phyloP scores from a whole-genome alignment of 2,329 filamentous ascomycete species.

The Exophiala viscosa region DNA sequence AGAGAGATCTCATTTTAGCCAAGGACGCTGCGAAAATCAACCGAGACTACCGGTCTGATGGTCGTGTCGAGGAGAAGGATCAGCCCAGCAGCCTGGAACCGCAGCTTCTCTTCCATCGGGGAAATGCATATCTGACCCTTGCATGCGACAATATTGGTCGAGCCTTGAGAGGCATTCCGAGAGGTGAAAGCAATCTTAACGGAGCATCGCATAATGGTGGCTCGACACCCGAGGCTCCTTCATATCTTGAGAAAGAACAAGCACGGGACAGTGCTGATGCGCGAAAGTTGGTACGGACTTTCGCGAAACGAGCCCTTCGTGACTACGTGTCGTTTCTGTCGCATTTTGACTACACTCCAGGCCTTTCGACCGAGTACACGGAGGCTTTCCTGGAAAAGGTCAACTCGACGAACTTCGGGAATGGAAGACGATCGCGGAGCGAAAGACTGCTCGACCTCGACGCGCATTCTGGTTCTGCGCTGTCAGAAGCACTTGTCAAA shows the following conservation, averaged over 20 bases:
- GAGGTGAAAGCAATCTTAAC: not conserved
- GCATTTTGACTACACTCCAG: constrained; percentile 73
- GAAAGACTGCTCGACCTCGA: constrained; percentile 26
- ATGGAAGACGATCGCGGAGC: constrained; percentile 34
- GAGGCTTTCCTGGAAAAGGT: constrained; percentile 55
- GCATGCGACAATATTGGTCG: constrained; percentile 63
- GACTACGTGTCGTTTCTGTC: constrained; percentile 72
- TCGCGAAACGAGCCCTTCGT: constrained; percentile 70
- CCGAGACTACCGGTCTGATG: constrained; percentile 47
- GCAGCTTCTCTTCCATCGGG: constrained; percentile 74
- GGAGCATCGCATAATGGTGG: not conserved
- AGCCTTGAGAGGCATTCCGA: constrained; percentile 49
- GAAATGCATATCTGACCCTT: constrained; percentile 66
- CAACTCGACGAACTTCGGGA: constrained; percentile 52
- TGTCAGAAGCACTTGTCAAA: constrained; percentile 22
- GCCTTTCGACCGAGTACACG: constrained; percentile 56
- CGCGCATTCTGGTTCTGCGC: constrained; percentile 30
- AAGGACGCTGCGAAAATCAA: constrained; percentile 40
- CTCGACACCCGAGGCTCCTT: constrained; percentile 24
- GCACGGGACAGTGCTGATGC: constrained; percentile 49
- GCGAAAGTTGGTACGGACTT: constrained; percentile 66
- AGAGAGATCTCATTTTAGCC: constrained; percentile 49
- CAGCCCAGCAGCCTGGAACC: constrained; percentile 72
- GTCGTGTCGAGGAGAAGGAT: constrained; percentile 56
- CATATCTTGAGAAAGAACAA: constrained; percentile 40